phyloP scores from a whole-genome alignment of 495 filamentous ascomycete genomes.

The Penicillium arizonense region DNA sequence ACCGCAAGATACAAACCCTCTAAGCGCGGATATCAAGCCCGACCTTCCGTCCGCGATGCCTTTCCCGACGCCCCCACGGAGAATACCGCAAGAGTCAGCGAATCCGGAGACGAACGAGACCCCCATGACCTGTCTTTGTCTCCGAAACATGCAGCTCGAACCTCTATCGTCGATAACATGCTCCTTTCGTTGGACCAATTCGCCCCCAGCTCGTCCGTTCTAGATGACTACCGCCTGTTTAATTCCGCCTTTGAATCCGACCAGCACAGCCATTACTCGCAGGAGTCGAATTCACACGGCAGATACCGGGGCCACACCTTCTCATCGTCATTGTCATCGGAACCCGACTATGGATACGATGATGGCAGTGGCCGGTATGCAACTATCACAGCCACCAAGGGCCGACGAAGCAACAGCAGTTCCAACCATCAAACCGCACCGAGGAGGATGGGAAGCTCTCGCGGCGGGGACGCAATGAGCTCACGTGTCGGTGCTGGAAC shows the following conservation, averaged over 20 bases:
- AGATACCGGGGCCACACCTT: slow-evolving; percentile 60
- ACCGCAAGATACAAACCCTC: slow-evolving; percentile 28
- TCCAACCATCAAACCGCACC: slow-evolving; percentile 67
- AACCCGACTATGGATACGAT: slow-evolving; percentile 68
- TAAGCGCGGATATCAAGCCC: slow-evolving; percentile 28
- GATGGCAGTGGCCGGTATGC: slow-evolving; percentile 61
- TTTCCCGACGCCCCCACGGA: slow-evolving; percentile 50
- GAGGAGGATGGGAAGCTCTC: slow-evolving; percentile 62
- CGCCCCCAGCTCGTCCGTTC: slow-evolving; percentile 42
- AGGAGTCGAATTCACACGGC: slow-evolving; percentile 26
- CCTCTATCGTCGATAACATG: slow-evolving; percentile 91
- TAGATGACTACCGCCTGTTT: slow-evolving; percentile 44
- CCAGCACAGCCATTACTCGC: slow-evolving; percentile 21
- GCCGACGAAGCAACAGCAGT: slow-evolving; percentile 78
- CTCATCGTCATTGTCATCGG: slow-evolving; percentile 71
- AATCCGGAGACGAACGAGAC: slow-evolving; percentile 58
- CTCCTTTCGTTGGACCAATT: slow-evolving; percentile 85
- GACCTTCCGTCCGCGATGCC: slow-evolving; percentile 46
- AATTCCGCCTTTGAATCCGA: slow-evolving; percentile 40
- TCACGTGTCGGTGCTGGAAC: slow-evolving; percentile 25
- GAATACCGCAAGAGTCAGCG: slow-evolving; percentile 38
- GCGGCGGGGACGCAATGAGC: slow-evolving; percentile 42
- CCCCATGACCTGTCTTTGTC: slow-evolving; percentile 86
- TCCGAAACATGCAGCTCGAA: slow-evolving; percentile 69
- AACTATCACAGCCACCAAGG: slow-evolving; percentile 46